These are phyloP conservation scores for Microdochium nivale DNA, from an alignment of 2,329 filamentous ascomycete genomes.

Conservation along the genomic window DNA sequence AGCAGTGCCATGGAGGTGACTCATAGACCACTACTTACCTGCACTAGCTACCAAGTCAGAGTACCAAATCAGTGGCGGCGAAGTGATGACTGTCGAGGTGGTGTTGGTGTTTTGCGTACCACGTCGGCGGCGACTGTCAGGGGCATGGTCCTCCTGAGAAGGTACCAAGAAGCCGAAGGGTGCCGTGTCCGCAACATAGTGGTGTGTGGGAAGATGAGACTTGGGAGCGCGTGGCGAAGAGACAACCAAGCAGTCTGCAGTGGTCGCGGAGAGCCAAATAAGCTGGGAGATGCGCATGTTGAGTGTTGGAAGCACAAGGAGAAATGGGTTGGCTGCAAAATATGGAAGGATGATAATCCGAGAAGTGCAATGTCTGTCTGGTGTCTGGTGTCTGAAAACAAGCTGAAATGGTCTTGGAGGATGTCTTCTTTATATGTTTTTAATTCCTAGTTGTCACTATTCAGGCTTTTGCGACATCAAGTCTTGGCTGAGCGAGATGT, in stretches of 20 bases:
- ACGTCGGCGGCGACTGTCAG: not conserved
- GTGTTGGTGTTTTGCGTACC: not conserved
- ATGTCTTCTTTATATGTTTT: not conserved
- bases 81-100: not conserved
- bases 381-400: too few species aligned
- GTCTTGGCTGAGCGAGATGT: not conserved
- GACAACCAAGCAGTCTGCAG: too few species aligned
- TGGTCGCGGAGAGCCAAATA: too few species aligned
- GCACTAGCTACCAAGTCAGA: not conserved
- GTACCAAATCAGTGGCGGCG: not conserved
- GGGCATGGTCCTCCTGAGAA: not conserved
- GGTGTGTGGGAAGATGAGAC: not conserved
- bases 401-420: not conserved
- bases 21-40: not conserved
- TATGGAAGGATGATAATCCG: too few species aligned
- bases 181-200: not conserved
- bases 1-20: not conserved
- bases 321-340: too few species aligned
- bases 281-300: too few species aligned
- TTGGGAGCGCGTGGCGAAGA: too few species aligned
- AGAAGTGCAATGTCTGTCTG: too few species aligned
- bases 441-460: not conserved
- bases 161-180: not conserved
- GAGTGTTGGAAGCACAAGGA: not conserved
- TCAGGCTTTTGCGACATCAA: not conserved